phyloP scores from a whole-genome alignment of 768 basidiomycete genomes.

The Cytidiella melzeri region DNA sequence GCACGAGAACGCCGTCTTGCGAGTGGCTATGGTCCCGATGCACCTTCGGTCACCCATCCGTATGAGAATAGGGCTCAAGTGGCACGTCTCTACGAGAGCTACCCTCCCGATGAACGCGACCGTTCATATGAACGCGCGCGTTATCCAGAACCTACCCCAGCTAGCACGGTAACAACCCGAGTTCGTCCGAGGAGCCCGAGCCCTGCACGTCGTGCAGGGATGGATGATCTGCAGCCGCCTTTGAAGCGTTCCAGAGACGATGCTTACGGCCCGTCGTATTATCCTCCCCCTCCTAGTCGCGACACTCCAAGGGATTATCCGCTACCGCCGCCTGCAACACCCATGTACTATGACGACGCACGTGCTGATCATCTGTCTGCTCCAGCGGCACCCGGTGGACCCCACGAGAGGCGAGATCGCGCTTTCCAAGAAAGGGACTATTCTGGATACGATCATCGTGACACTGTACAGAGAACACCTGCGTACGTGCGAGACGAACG shows the following conservation, averaged over 20 bases:
- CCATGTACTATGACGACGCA: conserved; percentile 18
- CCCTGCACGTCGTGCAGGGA: conserved; percentile 12
- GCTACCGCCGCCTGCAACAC: conserved; percentile 13
- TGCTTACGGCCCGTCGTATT: conserved; percentile 5
- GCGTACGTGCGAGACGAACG: too few relatives aligned
- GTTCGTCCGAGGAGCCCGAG: conserved; percentile 25
- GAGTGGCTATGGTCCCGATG: conserved; percentile 9
- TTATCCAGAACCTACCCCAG: conserved; percentile 15
- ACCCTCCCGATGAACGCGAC: conserved; percentile 17
- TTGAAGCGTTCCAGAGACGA: conserved; percentile 24
- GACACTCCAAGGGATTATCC: conserved; percentile 8
- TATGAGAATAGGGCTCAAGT: conserved; percentile 22
- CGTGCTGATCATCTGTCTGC: conserved; percentile 9
- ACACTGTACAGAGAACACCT: too few relatives aligned
- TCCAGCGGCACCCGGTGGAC: conserved; percentile 8
- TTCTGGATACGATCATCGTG: too few relatives aligned
- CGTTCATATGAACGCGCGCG: conserved; percentile 15
- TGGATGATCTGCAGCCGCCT: conserved; percentile 23
- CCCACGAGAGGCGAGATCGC: conserved; percentile 9
- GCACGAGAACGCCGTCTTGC: conserved; percentile 23
- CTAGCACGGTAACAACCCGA: conserved; percentile 14
- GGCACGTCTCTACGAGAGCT: conserved; percentile 19
- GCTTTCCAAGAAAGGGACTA: conserved; percentile 7
- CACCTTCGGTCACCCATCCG: conserved; percentile 11
- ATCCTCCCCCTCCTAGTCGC: conserved; percentile 12